Base-by-base conservation (phyloP, 352 stramenopile species). In the Phytophthora sp. region DNA sequence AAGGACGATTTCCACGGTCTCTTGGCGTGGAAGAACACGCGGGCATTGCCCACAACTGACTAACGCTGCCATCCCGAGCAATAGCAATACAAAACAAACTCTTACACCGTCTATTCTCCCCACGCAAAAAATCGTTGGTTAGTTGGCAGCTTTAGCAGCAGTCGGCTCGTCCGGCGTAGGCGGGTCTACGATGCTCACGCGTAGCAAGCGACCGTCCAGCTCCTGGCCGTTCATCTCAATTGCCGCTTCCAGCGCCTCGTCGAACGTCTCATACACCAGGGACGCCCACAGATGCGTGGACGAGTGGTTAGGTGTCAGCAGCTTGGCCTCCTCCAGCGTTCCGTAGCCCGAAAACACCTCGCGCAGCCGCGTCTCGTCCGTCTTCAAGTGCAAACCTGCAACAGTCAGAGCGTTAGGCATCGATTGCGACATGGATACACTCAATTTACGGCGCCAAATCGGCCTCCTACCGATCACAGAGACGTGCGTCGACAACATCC, bases 221-320 rank as follows among this genome's bases (percentile, higher is more conserved):
- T 92, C 85, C 76, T 94, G 85, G 58, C 85, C 85, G 57, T 94
- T 94, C 82, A 91, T 92, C 58, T 90, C 83, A 20, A 63, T 90
- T 7, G 74, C 77, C 27, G 85, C 85, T 36, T 89, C 76, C 6
- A 94, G 57, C 7, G 83, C 85, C 58, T 92, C 81, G 15, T 94
- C 80, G 44, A 94, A 94, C 9, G 71, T 77, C 18, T 74, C 66
- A 59, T 89, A 94, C 50, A 82, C 73, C 21, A 94, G 59, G 21
- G 68, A 72, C 27, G 83, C 85, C 80, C 80, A 89, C 24, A 92
- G 54, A 27, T 94, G 83, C 47, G 57, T 82, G 21, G 71, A 73
- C 35, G 85, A 92, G 55, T 90, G 80, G 24, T 78, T 70, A 0
- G 84, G 82, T 15, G 68, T 78, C 55, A 91, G 57, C 27, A 93